Percentiles rank a stretch among this genome's conserved stretches.
phyloP scores from a whole-genome alignment of 2,329 filamentous ascomycete species.

The Aureobasidium subglaciale region DNA sequence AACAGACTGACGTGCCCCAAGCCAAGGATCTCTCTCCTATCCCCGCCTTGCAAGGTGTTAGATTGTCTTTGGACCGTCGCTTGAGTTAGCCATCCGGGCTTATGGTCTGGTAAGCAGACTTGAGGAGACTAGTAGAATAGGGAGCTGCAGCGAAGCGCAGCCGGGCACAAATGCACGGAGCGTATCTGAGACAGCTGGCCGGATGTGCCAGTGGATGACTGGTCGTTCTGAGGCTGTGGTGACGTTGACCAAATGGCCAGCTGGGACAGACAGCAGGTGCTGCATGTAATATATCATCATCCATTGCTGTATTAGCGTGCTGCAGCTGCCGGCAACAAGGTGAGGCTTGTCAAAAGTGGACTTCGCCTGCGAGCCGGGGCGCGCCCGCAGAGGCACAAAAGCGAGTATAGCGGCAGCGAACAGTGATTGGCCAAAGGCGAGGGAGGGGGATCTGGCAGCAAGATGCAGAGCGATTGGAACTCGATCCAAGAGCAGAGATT shows the following conservation, averaged over 20 bases:
- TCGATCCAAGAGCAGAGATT: constrained; percentile 6
- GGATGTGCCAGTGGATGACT: not conserved
- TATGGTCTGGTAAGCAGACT: not conserved
- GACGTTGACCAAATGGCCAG: constrained; percentile 6
- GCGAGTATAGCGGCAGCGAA: not conserved
- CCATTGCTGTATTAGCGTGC: not conserved
- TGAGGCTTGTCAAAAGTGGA: constrained; percentile 1
- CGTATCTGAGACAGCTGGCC: constrained; percentile 4
- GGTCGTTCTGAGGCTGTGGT: not conserved
- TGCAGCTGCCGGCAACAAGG: constrained; percentile 5
- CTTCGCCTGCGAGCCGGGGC: not conserved
- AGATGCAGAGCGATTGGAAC: constrained; percentile 7
- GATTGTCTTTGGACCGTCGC: constrained; percentile 7
- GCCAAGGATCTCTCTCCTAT: not conserved
- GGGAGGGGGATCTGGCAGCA: constrained; percentile 8
- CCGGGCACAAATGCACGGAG: not conserved
- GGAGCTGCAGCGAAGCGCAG: constrained; percentile 7
- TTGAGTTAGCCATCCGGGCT: constrained; percentile 1
- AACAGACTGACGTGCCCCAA: constrained; percentile 5
- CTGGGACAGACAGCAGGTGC: not conserved
- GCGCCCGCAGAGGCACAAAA: constrained; percentile 4
- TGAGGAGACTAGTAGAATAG: not conserved
- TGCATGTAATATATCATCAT: constrained; percentile 15
- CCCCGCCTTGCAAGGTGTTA: constrained; percentile 7
- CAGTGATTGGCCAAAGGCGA: not conserved